Conservation (phyloP, 805 yeast species). For the Saccharomycodes ludwigii region DNA sequence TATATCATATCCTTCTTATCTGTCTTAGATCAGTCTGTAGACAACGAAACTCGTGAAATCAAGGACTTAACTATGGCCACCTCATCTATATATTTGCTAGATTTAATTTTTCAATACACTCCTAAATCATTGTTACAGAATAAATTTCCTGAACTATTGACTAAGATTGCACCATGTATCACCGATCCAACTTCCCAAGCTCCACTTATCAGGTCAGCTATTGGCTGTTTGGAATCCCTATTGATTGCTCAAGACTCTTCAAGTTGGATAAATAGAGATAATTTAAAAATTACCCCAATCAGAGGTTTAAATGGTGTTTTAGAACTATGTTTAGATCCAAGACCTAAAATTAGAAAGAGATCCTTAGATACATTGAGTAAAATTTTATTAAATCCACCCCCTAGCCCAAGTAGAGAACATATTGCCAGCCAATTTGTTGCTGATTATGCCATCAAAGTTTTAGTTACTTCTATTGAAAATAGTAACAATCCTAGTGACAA, state of each 20-base stretch:
- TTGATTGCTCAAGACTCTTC: slow-evolving; percentile 68
- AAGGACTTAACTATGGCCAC: slow-evolving; percentile 55
- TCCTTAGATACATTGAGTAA: slow-evolving; percentile 78
- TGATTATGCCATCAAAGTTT: slow-evolving; percentile 47
- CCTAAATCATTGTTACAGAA: slow-evolving; percentile 58
- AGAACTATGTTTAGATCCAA: slow-evolving; percentile 68
- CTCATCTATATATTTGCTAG: slow-evolving; percentile 69
- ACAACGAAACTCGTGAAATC: slow-evolving; percentile 34
- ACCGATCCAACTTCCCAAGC: slow-evolving; percentile 62
- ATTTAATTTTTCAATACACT: slow-evolving; percentile 62
- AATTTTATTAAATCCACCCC: slow-evolving; percentile 53
- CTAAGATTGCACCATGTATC: slow-evolving; percentile 71
- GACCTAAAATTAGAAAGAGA: slow-evolving; percentile 93
- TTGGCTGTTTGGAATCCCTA: slow-evolving; percentile 75
- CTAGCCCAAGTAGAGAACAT: slow-evolving; percentile 68
- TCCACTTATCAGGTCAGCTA: slow-evolving; percentile 67
- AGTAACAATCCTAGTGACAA: slow-evolving; percentile 36
- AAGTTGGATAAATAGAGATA: slow-evolving; percentile 56
- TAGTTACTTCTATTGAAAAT: slow-evolving; percentile 34
- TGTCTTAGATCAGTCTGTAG: slow-evolving; percentile 60
- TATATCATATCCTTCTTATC: slow-evolving; percentile 79
- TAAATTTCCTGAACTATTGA: slow-evolving; percentile 65
- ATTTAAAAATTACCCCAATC: slow-evolving; percentile 46
- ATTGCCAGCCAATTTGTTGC: slow-evolving; percentile 64
- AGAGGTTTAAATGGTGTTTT: slow-evolving; percentile 71